These are phyloP conservation scores for Cornus suecica DNA, from an alignment of 148 eudicot genomes.

Conservation along the genomic window DNA sequence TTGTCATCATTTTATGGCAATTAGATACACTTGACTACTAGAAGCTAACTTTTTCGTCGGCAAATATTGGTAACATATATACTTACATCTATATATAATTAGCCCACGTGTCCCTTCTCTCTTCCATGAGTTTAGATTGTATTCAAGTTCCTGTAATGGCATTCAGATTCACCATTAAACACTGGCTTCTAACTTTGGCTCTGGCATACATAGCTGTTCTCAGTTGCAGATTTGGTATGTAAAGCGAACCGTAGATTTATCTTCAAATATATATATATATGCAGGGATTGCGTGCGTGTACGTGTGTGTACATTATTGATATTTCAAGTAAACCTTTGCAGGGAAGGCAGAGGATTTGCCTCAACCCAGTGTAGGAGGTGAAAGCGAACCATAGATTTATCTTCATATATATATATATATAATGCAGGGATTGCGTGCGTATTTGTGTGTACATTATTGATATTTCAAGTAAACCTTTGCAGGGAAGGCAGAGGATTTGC, in stretches of 20 bases:
- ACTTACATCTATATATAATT: constrained; percentile 13
- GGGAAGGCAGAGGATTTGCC: no score
- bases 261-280: no score
- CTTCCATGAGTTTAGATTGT: constrained; percentile 1
- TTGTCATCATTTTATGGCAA: background rate
- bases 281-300: background rate
- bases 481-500: no score
- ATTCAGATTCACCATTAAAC: constrained; percentile 12
- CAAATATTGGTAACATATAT: background rate
- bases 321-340: no score
- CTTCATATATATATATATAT: no score
- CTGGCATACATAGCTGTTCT: constrained; percentile 22
- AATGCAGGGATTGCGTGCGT: background rate
- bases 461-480: no score
- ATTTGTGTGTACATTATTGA: no score
- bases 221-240: constrained; percentile 30
- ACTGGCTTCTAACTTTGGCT: constrained; percentile 22
- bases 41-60: background rate
- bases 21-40: background rate
- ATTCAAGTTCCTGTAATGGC: constrained; percentile 32
- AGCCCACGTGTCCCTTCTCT: background rate
- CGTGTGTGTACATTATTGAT: no score
- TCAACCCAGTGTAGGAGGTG: no score
- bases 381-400: background rate
- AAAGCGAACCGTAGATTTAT: background rate